Percentiles rank a stretch among this genome's conserved stretches.
These are phyloP conservation scores for Avena insularis DNA, from an alignment of 176 grass and related monocot genomes.

Conservation along the genomic window DNA sequence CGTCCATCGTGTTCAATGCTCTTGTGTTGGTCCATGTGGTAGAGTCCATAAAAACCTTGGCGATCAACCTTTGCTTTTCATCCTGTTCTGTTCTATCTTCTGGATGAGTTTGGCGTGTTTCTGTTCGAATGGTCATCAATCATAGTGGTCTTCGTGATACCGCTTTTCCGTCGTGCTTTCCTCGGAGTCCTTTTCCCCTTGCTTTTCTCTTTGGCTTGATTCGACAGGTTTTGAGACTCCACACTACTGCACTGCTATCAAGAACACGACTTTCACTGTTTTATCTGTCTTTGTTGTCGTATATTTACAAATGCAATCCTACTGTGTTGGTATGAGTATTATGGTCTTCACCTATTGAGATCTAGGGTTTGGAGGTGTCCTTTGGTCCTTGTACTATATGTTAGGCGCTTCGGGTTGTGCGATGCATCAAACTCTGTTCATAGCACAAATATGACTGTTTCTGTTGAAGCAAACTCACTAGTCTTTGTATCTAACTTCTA, in stretches of 20 bases:
- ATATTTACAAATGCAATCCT: conserved; percentile 3
- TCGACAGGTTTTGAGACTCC: conserved; percentile 8
- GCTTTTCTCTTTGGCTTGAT: neutral
- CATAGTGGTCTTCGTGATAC: neutral
- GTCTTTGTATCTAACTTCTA: conserved; percentile 36
- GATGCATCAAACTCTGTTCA: conserved; percentile 8
- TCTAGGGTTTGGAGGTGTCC: neutral
- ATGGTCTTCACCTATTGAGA: conserved; percentile 12
- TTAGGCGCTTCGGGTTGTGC: neutral
- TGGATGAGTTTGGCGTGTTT: neutral
- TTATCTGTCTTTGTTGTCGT: neutral
- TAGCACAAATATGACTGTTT: conserved; percentile 27
- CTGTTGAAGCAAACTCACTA: conserved; percentile 38
- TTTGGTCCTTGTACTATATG: conserved; percentile 20
- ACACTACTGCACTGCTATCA: neutral
- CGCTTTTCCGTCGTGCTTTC: neutral
- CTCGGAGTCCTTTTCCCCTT: neutral
- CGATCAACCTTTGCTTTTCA: neutral
- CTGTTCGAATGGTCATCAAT: neutral
- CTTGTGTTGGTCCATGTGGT: neutral
- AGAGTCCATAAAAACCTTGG: conserved; percentile 11
- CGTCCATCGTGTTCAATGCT: neutral
- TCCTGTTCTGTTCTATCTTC: neutral
- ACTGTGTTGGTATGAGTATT: neutral
- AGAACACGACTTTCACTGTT: neutral